Evolutionary conservation across 192 early-diverging fungal species (phyloP).

Genomic region (Entophlyctis helioformis): DNA sequence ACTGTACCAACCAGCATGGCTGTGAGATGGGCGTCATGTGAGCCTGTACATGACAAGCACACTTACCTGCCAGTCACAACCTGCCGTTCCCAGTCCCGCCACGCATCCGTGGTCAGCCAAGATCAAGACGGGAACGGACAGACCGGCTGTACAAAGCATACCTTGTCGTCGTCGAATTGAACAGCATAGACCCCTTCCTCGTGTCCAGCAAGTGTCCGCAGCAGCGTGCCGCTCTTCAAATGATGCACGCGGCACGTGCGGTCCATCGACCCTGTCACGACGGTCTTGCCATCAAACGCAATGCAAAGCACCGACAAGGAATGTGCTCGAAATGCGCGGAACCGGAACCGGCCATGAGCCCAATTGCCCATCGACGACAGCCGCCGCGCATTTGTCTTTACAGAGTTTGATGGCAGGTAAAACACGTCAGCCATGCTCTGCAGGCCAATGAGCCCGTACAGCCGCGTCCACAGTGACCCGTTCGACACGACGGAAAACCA

Average conservation of each 20-base stretch:
- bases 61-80: conserved; percentile 7
- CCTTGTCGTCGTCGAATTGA: conserved; percentile 11
- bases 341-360: conserved; percentile 12
- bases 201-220: conserved; percentile 13
- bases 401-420: conserved; percentile 1
- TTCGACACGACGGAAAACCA: conserved; percentile 7
- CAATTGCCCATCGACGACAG: conserved; percentile 10
- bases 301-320: conserved; percentile 8
- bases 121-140: neutral
- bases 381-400: conserved; percentile 13
- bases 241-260: conserved; percentile 6
- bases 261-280: conserved; percentile 16
- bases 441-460: conserved; percentile 20
- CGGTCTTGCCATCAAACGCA: conserved; percentile 9
- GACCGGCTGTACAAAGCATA: neutral
- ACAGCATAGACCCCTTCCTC: conserved; percentile 8
- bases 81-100: neutral
- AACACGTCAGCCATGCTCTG: conserved; percentile 8
- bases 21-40: neutral
- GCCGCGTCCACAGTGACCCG: conserved; percentile 9
- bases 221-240: conserved; percentile 2
- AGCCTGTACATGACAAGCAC: neutral
- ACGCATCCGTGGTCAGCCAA: neutral
- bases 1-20: neutral
- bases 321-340: conserved; percentile 11